phyloP scores from a whole-genome alignment of 371 early-diverging fungal species.

The Capillidium heterosporum region DNA sequence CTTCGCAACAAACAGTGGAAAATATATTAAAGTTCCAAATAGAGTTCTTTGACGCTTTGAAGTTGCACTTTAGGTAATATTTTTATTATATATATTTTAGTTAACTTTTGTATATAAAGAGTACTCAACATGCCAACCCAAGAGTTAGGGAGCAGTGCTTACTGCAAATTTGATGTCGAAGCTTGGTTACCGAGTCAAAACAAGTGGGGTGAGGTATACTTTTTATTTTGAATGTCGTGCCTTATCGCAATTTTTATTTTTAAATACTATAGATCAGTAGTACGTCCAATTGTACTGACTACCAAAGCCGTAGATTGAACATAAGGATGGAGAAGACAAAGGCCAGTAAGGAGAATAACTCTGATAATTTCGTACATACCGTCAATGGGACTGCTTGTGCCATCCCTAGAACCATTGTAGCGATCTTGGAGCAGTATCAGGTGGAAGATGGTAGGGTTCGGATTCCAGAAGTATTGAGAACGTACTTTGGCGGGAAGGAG shows the following conservation, averaged over 20 bases:
- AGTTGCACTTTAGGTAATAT: slow-evolving; percentile 50
- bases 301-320: slow-evolving; percentile 54
- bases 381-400: slow-evolving; percentile 89
- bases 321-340: slow-evolving; percentile 27
- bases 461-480: slow-evolving; percentile 49
- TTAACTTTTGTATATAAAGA: slow-evolving; percentile 14
- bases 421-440: slow-evolving; percentile 72
- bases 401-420: slow-evolving; percentile 75
- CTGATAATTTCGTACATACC: slow-evolving; percentile 63
- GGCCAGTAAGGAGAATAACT: slow-evolving; percentile 4
- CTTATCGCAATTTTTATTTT: not conserved
- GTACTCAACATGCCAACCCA: slow-evolving; percentile 83
- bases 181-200: slow-evolving; percentile 87
- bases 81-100: not conserved
- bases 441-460: slow-evolving; percentile 39
- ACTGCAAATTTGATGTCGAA: slow-evolving; percentile 83
- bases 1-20: slow-evolving; percentile 43
- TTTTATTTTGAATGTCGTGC: not conserved
- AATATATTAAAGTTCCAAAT: slow-evolving; percentile 56
- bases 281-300: slow-evolving; percentile 79
- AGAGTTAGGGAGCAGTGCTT: slow-evolving; percentile 84
- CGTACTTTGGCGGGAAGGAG: slow-evolving; percentile 15
- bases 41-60: slow-evolving; percentile 56
- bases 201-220: slow-evolving; percentile 68
- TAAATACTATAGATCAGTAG: slow-evolving; percentile 32